Conservation (phyloP, 257 asterid genomes). For the Primulina huaijiensis region DNA sequence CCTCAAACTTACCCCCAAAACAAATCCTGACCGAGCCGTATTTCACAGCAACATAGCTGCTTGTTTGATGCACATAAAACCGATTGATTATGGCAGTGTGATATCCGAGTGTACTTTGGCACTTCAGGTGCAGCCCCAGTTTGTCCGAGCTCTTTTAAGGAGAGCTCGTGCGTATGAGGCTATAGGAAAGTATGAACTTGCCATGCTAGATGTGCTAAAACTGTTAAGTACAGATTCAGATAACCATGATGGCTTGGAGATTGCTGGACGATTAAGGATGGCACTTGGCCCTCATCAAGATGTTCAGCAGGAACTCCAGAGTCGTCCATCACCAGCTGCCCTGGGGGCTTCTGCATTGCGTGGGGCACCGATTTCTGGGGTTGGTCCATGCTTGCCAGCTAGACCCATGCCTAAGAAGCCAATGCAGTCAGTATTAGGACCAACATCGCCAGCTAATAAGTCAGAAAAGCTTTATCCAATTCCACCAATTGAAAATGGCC, state of each 20-base stretch:
- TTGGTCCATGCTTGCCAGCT: slow-evolving; percentile 92
- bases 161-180: slow-evolving; percentile 94
- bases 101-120: slow-evolving; percentile 75
- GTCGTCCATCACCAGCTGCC: slow-evolving; percentile 98
- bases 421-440: slow-evolving; percentile 27
- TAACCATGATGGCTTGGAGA: slow-evolving; percentile 67
- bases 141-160: slow-evolving; percentile 65
- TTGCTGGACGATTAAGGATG: slow-evolving; percentile 65
- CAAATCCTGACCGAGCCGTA: slow-evolving; percentile 83
- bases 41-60: slow-evolving; percentile 96
- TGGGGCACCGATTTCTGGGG: slow-evolving; percentile 88
- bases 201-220: slow-evolving; percentile 74
- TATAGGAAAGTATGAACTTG: slow-evolving; percentile 70
- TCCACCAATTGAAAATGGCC: slow-evolving; percentile 53
- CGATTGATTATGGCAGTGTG: slow-evolving; percentile 79
- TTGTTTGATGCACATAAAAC: slow-evolving; percentile 96
- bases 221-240: slow-evolving; percentile 64
- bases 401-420: slow-evolving; percentile 72
- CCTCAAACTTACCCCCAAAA: slow-evolving; percentile 70
- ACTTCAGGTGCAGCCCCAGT: slow-evolving; percentile 81
- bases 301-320: slow-evolving; percentile 91
- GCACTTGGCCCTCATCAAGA: slow-evolving; percentile 70
- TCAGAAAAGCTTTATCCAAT: slow-evolving; percentile 53
- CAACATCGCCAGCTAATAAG: slow-evolving; percentile 41
- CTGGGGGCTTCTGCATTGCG: slow-evolving; percentile 98